Percentiles rank a stretch among this genome's conserved stretches.
These are phyloP conservation scores for Trichoderma hamatum DNA, from an alignment of 2,329 filamentous ascomycete species.

Conservation along the genomic window DNA sequence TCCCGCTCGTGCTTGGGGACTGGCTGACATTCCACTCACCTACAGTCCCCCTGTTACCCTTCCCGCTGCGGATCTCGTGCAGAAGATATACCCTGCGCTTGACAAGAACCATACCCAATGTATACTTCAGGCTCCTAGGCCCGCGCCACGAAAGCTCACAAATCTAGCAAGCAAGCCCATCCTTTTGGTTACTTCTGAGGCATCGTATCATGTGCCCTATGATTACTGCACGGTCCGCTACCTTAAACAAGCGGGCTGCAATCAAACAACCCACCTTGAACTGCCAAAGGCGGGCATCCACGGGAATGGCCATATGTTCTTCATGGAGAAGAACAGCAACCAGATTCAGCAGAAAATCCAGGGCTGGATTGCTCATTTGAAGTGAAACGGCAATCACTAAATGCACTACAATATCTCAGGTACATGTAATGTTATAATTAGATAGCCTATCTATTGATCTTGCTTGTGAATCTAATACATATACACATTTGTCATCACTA, in stretches of 20 bases:
- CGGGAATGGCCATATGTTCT: conserved; percentile 54
- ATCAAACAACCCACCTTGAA: conserved; percentile 40
- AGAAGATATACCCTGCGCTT: conserved; percentile 34
- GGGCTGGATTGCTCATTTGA: conserved; percentile 31
- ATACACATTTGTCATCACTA: not conserved
- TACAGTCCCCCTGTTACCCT: conserved; percentile 49
- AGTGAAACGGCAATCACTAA: not conserved
- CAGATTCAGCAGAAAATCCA: conserved; percentile 38
- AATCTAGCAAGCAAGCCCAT: conserved; percentile 30
- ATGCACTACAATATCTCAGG: not conserved
- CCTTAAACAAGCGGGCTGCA: conserved; percentile 48
- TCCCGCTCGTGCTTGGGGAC: conserved; percentile 46
- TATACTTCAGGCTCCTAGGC: conserved; percentile 39
- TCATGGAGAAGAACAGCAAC: conserved; percentile 53
- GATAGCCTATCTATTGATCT: not conserved
- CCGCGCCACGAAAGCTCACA: conserved; percentile 28
- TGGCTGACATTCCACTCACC: conserved; percentile 53
- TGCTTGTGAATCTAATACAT: not conserved
- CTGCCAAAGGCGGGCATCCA: conserved; percentile 44
- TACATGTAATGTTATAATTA: not conserved
- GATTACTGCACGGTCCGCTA: conserved; percentile 48
- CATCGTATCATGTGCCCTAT: conserved; percentile 51
- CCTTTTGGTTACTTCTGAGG: conserved; percentile 41
- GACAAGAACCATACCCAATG: conserved; percentile 35
- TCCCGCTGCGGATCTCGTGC: conserved; percentile 40